Percentiles rank a stretch among this genome's conserved stretches.
Evolutionary conservation across 2,329 filamentous ascomycete species (phyloP).

Genomic region (Macroventuria anomochaeta): DNA sequence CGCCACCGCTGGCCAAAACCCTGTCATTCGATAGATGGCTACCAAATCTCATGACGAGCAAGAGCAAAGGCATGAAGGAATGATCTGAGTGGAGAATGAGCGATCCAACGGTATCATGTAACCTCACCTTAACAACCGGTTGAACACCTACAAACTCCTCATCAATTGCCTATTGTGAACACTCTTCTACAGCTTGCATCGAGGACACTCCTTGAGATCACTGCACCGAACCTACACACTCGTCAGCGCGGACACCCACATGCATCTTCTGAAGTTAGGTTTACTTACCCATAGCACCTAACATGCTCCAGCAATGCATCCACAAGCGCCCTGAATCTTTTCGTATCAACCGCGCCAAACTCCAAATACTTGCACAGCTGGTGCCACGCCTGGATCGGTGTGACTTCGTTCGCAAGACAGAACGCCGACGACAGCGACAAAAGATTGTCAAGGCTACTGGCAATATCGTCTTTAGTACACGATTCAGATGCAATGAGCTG

Average conservation of each 20-base stretch:
- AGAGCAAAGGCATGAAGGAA: constrained; percentile 8
- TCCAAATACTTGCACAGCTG: constrained; percentile 32
- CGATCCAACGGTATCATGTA: neutral
- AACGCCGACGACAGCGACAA: constrained; percentile 25
- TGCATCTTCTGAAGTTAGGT: too few relatives aligned
- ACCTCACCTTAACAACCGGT: constrained; percentile 7
- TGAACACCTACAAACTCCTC: constrained; percentile 2
- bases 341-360: constrained; percentile 28
- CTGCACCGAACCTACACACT: constrained; percentile 26
- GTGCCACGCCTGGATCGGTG: constrained; percentile 48
- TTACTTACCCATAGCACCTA: constrained; percentile 43
- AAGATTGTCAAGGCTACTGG: constrained; percentile 27
- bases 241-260: neutral
- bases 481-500: neutral
- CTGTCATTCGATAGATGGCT: constrained; percentile 13
- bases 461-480: neutral
- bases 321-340: constrained; percentile 28
- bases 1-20: constrained; percentile 17
- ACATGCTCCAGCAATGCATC: constrained; percentile 33
- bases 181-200: constrained; percentile 15
- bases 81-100: constrained; percentile 2
- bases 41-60: constrained; percentile 2
- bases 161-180: constrained; percentile 6
- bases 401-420: constrained; percentile 36
- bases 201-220: constrained; percentile 12